Evolutionary conservation across 169 alveolate genomes (phyloP), one percentile per base, ranked within the genome.

Genomic region (Plasmodium coatneyi): DNA sequence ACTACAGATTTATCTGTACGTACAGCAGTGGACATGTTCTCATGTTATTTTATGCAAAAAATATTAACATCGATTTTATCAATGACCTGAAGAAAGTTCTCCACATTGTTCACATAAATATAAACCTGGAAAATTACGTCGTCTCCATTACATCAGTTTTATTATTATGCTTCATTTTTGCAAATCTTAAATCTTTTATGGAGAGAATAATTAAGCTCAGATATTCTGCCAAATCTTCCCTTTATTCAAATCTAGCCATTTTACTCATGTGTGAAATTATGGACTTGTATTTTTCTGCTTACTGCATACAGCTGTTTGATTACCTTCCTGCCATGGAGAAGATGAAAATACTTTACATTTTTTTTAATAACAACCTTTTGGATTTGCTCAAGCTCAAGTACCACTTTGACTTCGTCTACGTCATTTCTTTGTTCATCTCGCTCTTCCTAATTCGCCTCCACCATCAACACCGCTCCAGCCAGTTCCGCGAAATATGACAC

Each of bases 131-230:
- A 52, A 84, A 84, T 32, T 84, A 84, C 60, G 93, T 84, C 39
- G 56, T 84, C 4, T 84, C 93, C 5, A 84, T 84, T 9, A 84
- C 93, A 5, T 84, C 93, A 7, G 34, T 84, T 22, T 52, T 84
- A 19, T 54, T 84, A 49, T 76, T 84, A 74, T 84, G 93, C 60
- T 84, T 84, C 19, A 84, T 84, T 19, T 84, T 84, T 76, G 25
- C 93, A n/a, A 84, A 84, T 84, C 32, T 84, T 34, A 84, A 84
- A 84, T 74, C 86, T 19, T 84, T 84, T 74, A 84, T 84, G 93
- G 93, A 84, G 60, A 84, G 80, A 76, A 84, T 84, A n/a, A 84
- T 84, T 30, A 84, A 84, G 49, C 32, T 84, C 41, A 46, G 86
- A 52, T 84, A 84, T 43, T 72, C 93, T 6, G 66, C 93, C 9